These are phyloP conservation scores for Calcarisporium arbuscula DNA, from an alignment of 2,329 filamentous ascomycete species.

Conservation along the genomic window DNA sequence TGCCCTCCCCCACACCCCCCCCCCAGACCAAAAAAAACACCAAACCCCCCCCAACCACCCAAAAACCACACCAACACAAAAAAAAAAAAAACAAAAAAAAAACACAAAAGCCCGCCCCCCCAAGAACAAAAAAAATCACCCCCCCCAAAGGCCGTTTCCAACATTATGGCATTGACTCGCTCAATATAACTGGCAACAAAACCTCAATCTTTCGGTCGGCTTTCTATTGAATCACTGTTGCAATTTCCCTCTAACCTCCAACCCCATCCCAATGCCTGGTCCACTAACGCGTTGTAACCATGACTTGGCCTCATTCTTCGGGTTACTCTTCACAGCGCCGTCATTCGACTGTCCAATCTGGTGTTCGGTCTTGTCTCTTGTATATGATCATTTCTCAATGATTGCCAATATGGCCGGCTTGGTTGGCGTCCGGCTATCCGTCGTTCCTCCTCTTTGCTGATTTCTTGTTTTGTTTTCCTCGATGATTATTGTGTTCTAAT, in stretches of 20 bases:
- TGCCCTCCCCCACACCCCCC: too few species aligned
- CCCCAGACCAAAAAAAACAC: too few species aligned
- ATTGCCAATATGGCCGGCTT: background rate
- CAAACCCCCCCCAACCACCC: too few species aligned
- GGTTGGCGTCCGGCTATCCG: background rate
- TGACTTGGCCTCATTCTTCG: constrained; percentile 5
- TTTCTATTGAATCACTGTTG: background rate
- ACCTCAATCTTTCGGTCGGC: constrained; percentile 4
- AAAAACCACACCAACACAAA: too few species aligned
- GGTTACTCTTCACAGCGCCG: background rate
- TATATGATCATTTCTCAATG: background rate
- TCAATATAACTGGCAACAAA: constrained; percentile 5
- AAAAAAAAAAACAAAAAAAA: too few species aligned
- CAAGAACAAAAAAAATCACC: too few species aligned
- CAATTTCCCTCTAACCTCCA: background rate
- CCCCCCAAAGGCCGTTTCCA: too few species aligned
- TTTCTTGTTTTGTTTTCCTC: background rate
- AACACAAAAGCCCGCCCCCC: too few species aligned
- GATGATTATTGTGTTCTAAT: background rate
- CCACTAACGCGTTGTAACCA: constrained; percentile 3
- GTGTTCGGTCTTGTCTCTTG: background rate
- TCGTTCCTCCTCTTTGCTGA: background rate
- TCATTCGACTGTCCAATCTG: too few species aligned
- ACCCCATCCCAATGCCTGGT: constrained; percentile 3
- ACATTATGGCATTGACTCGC: background rate